Evolutionary conservation across 208 protist species (phyloP), one percentile per base, ranked within the genome.

Genomic region (Acanthamoeba triangularis): DNA sequence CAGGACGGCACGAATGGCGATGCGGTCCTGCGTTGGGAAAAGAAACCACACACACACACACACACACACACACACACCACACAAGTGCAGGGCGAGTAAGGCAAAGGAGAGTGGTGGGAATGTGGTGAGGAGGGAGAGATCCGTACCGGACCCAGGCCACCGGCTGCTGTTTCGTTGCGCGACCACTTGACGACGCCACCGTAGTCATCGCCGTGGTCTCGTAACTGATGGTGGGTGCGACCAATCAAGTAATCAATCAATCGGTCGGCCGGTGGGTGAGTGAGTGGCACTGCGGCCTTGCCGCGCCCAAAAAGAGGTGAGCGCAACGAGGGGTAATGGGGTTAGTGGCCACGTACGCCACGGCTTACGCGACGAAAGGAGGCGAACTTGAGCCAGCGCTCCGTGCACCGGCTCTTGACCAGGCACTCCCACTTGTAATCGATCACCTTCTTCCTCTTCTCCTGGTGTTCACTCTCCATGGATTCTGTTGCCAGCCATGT

Each of bases 341-440:
- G 44, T n/a, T n/a, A 25, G 2, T 37, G 16, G 63, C 16, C 13
- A 41, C 67, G 33, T 88, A 88, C 80, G 30, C 80, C 49, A 65
- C 30, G 80, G 47, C 80, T 44, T 5, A 88, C 49, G 49, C 80
- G 80, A 33, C 49, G 49, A 44, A 88, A 88, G 8, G 80, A 88
- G 4, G 80, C 80, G 20, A 88, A 88, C 80, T 88, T 88, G 49
- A 88, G 80, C 80, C 80, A 88, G 25, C 44, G 80, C n/a, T 88
- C 80, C 0, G 80, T 88, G 80, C 80, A 47, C 28, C 23, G 25
- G 41, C 30, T 63, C 80, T 63, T 88, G 2, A 49, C 44, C 13
- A 88, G 49, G 80, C 65, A 88, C 49, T 88, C 80, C 80, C 80
- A 88, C 49, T 88, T 88, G 80, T 88, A 88, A n/a, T 88, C 80